Percentiles rank a stretch among this genome's conserved stretches.
Evolutionary conservation across 352 stramenopile species (phyloP).

Genomic region (Globisporangium acanthophoron): DNA sequence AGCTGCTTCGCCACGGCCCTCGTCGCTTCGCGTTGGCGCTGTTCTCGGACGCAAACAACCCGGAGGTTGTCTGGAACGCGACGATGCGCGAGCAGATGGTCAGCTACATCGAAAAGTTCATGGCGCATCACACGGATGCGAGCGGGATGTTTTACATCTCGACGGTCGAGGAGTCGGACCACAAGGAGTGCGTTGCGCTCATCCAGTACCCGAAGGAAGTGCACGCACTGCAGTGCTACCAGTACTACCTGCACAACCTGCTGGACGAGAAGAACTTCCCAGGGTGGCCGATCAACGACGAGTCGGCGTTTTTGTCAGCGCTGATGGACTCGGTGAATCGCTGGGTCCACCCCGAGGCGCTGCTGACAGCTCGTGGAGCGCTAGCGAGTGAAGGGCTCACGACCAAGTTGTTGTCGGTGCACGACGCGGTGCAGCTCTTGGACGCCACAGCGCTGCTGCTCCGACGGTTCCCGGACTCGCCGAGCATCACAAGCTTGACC

Average conservation of each 20-base stretch:
- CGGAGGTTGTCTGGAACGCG: conserved; percentile 83
- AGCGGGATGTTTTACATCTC: conserved; percentile 74
- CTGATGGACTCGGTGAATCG: conserved; percentile 72
- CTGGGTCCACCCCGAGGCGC: conserved; percentile 64
- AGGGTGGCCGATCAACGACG: conserved; percentile 87
- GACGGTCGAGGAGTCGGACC: conserved; percentile 55
- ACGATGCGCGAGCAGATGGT: conserved; percentile 87
- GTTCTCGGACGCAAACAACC: conserved; percentile 82
- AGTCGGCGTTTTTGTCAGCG: conserved; percentile 61
- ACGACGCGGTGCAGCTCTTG: conserved; percentile 69
- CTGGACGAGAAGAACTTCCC: conserved; percentile 81
- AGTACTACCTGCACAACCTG: conserved; percentile 87
- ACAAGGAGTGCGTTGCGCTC: conserved; percentile 70
- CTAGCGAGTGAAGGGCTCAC: conserved; percentile 35
- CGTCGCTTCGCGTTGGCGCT: conserved; percentile 68
- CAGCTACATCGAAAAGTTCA: conserved; percentile 83
- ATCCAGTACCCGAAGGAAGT: conserved; percentile 84
- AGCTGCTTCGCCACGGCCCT: conserved; percentile 74
- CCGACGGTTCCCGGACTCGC: conserved; percentile 64
- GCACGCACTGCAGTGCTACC: conserved; percentile 80
- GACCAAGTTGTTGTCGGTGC: conserved; percentile 58
- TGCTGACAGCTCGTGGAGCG: conserved; percentile 35
- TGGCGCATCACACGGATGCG: conserved; percentile 58
- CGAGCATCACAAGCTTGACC: conserved; percentile 50
- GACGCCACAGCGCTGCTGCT: conserved; percentile 66